A percentile compares a stretch with the other conserved stretches of the same genome.
These are phyloP conservation scores for Fulvia fulva DNA, from an alignment of 2,329 filamentous ascomycete species.

Conservation along the genomic window DNA sequence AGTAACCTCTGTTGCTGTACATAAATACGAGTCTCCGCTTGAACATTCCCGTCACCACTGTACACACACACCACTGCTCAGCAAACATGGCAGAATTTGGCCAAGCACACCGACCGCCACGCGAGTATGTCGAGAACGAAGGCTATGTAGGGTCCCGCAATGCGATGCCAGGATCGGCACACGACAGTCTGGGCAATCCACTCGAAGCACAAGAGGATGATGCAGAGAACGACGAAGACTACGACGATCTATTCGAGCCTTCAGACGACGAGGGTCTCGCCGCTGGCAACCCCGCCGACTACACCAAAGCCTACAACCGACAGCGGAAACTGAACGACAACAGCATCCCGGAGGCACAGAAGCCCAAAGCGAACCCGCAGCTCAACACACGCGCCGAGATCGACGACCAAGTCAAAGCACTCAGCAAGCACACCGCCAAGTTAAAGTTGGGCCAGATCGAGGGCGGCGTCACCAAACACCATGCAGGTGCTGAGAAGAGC, in stretches of 20 bases:
- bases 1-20: background rate
- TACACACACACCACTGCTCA: background rate
- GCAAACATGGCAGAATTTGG: constrained; percentile 13
- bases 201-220: constrained; percentile 10
- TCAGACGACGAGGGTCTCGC: constrained; percentile 57
- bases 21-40: background rate
- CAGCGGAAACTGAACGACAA: constrained; percentile 64
- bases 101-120: constrained; percentile 24
- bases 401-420: constrained; percentile 82
- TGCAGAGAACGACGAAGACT: constrained; percentile 37
- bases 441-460: constrained; percentile 68
- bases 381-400: constrained; percentile 74
- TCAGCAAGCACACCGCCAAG: constrained; percentile 80
- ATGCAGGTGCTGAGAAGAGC: constrained; percentile 60
- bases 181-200: constrained; percentile 12
- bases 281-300: constrained; percentile 59
- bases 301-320: constrained; percentile 85
- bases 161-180: constrained; percentile 28
- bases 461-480: constrained; percentile 49
- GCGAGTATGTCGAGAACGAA: constrained; percentile 31
- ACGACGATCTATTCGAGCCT: constrained; percentile 52
- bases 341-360: constrained; percentile 47
- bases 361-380: constrained; percentile 71
- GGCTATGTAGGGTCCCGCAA: constrained; percentile 28
- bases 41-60: background rate